Conservation (phyloP, 176 grass and related monocot species). For the Avena eriantha region DNA sequence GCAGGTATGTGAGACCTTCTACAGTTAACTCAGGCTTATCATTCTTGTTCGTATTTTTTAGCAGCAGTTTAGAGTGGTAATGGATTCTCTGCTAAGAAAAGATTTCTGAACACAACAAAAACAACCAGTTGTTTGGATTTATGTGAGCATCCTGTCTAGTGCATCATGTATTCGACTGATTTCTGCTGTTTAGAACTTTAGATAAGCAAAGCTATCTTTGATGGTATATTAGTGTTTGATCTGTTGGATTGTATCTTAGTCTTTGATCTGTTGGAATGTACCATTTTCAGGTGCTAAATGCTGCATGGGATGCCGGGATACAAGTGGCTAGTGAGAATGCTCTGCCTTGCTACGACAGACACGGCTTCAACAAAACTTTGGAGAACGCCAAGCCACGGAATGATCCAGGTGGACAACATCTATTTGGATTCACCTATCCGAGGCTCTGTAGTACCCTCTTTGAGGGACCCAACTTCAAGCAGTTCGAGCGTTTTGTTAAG, state of each 20-base stretch:
- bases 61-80: background rate
- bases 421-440: slow-evolving; percentile 82
- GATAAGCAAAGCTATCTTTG: background rate
- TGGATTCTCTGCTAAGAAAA: too few species aligned
- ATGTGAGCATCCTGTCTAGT: too few species aligned
- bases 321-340: slow-evolving; percentile 86
- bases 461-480: slow-evolving; percentile 64
- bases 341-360: slow-evolving; percentile 90
- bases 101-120: too few species aligned
- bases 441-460: slow-evolving; percentile 73
- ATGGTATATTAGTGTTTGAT: background rate
- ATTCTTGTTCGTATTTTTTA: background rate
- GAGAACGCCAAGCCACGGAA: slow-evolving; percentile 80
- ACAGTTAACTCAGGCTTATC: too few species aligned
- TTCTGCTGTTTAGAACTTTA: background rate
- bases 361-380: slow-evolving; percentile 91
- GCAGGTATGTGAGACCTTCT: slow-evolving; percentile 62
- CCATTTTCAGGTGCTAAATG: slow-evolving; percentile 72
- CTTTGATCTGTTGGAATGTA: too few species aligned
- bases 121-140: too few species aligned
- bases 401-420: slow-evolving; percentile 77
- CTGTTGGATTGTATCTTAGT: too few species aligned
- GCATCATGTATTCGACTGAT: too few species aligned
- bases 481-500: slow-evolving; percentile 86
- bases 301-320: slow-evolving; percentile 81